Conservation (phyloP, 1,284 basidiomycete species). For the Leucoagaricus sp. region DNA sequence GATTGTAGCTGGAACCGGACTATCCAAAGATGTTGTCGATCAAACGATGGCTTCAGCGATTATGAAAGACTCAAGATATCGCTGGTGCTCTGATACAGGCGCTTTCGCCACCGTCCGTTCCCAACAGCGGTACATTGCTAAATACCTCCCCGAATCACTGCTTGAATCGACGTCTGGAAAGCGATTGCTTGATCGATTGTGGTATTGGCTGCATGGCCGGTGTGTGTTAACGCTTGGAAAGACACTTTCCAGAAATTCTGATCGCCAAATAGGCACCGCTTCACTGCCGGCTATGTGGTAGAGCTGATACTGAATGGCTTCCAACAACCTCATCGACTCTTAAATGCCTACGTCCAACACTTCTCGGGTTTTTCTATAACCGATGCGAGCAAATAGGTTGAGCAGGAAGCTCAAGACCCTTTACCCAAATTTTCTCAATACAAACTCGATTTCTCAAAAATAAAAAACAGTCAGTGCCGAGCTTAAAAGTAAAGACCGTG, state of each 20-base stretch:
- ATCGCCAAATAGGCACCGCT: slow-evolving; percentile 33
- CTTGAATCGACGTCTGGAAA: slow-evolving; percentile 27
- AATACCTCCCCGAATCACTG: slow-evolving; percentile 33
- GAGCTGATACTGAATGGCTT: slow-evolving; percentile 38
- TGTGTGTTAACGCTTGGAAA: slow-evolving; percentile 17
- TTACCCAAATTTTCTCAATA: slow-evolving; percentile 36
- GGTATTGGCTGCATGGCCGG: slow-evolving; percentile 44
- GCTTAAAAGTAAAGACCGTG: neutral
- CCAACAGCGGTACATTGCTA: slow-evolving; percentile 34
- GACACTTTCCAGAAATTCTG: neutral
- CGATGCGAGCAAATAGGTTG: slow-evolving; percentile 32
- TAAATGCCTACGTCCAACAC: slow-evolving; percentile 38
- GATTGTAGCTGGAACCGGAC: slow-evolving; percentile 42
- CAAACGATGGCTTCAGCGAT: slow-evolving; percentile 42
- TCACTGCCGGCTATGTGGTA: slow-evolving; percentile 39
- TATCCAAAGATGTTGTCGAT: slow-evolving; percentile 44
- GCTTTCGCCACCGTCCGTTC: slow-evolving; percentile 34
- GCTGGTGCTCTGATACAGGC: slow-evolving; percentile 43
- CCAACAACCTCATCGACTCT: slow-evolving; percentile 34
- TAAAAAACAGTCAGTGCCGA: slow-evolving; percentile 34
- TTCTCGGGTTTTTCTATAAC: slow-evolving; percentile 38
- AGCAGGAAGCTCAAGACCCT: slow-evolving; percentile 25
- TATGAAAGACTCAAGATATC: slow-evolving; percentile 42
- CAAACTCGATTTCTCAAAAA: slow-evolving; percentile 38
- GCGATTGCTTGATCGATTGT: slow-evolving; percentile 34